These are phyloP conservation scores for Citrus mangshanensis DNA, from an alignment of 345 rosid species.

Conservation along the genomic window DNA sequence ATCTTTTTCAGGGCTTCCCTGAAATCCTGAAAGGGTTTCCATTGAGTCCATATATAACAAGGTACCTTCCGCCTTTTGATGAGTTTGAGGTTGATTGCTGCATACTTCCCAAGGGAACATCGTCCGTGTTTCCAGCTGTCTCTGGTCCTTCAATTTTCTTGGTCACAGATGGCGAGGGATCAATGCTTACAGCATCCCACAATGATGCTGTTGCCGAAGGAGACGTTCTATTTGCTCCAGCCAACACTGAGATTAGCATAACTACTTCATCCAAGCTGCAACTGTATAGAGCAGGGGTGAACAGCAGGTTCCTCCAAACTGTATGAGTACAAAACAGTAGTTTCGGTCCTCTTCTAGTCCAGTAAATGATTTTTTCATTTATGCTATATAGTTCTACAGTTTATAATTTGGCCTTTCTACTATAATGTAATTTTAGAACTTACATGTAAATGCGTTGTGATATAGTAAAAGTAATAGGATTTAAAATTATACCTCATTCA, in stretches of 20 bases:
- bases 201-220: conserved; percentile 50
- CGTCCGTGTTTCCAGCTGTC: conserved; percentile 62
- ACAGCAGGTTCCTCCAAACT: conserved; percentile 53
- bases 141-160: conserved; percentile 84
- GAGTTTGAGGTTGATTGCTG: conserved; percentile 90
- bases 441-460: conserved; percentile 9
- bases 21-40: conserved; percentile 77
- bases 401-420: not conserved
- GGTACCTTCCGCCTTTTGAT: conserved; percentile 89
- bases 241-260: conserved; percentile 52
- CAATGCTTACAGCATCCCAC: conserved; percentile 35
- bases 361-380: conserved; percentile 2
- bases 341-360: not conserved
- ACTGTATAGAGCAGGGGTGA: conserved; percentile 86
- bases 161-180: conserved; percentile 62
- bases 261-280: conserved; percentile 52
- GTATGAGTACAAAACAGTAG: conserved; percentile 5
- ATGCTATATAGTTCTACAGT: not conserved
- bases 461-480: not conserved
- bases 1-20: conserved; percentile 72
- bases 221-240: conserved; percentile 77
- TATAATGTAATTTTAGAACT: not conserved
- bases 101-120: conserved; percentile 59
- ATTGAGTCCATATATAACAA: conserved; percentile 57
- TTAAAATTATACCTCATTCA: not conserved